Base-by-base conservation (phyloP, 495 filamentous ascomycete species). In the Xylaria acuta region DNA sequence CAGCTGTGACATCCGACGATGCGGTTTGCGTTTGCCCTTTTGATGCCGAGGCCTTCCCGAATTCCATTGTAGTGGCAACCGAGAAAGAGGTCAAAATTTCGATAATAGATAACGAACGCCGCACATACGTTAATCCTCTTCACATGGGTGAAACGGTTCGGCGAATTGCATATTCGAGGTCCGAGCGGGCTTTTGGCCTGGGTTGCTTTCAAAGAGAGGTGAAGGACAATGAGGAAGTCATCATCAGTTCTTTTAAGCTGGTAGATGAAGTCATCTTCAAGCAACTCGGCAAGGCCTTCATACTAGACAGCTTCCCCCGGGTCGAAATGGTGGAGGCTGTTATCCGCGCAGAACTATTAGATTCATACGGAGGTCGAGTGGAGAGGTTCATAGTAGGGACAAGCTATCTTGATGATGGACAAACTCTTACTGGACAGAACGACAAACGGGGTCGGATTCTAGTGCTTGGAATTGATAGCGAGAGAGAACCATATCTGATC, bases 301-400 rank as follows among this genome's bases (percentile, higher is more conserved):
- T 69, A 20, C 72, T 89, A 14, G 79, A 82, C n/a, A 82, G 85
- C 25, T 81, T 92, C 2, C 79, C 89, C 2, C 78, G 86, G 32
- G 85, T 91, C 4, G 96, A 99, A 79, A 82, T 98, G 34, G 88
- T 98, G 18, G 96, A 98, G 78, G 89, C 92, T 70, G 91, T 96
- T 5, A 90, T 95, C 65, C 89, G 93, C 45, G 92, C 92, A 12
- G 89, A 94, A 70, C 86, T 97, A n/a, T 79, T 82, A 0, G 87
- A 90, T 74, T 81, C 84, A 0, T 86, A 89, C 63, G 91, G 91
- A 18, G 85, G 86, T 43, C 86, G 84, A 5, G 88, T 87, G 2
- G 96, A 99, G 77, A 84, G 94, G 20, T 98, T 98, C 75, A 80
- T 99, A 30, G 90, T 98, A 2, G 96, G 96, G 11, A 98, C 97